phyloP scores from a whole-genome alignment of 192 early-diverging fungal species.

The Phlyctochytrium arcticum region DNA sequence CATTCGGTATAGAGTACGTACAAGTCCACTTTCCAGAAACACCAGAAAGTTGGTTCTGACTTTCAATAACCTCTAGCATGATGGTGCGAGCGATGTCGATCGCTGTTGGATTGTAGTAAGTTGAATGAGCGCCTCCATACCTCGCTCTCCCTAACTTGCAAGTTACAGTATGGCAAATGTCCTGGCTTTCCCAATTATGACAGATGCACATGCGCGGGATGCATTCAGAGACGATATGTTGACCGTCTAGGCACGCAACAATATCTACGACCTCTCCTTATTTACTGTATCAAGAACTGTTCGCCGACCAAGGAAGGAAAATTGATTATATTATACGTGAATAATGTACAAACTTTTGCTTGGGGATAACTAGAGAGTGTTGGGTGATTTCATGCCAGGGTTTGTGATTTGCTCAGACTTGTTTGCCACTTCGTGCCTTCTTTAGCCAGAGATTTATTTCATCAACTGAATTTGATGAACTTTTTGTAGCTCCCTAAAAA shows the following conservation, averaged over 20 bases:
- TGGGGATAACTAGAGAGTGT: not conserved
- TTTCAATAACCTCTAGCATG: constrained; percentile 13
- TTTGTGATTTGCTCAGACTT: constrained; percentile 14
- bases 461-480: not conserved
- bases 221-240: constrained; percentile 9
- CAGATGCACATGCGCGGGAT: not conserved
- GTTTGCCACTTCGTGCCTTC: constrained; percentile 9
- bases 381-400: not conserved
- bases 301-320: too few species aligned
- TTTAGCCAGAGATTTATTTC: constrained; percentile 22
- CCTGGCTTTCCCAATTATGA: constrained; percentile 21
- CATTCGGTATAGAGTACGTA: constrained; percentile 29
- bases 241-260: constrained; percentile 14
- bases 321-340: too few species aligned
- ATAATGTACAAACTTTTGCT: too few species aligned
- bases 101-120: constrained; percentile 27
- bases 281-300: too few species aligned
- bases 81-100: constrained; percentile 31
- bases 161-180: constrained; percentile 22
- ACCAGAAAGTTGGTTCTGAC: not conserved
- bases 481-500: not conserved
- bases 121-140: not conserved
- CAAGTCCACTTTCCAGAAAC: not conserved
- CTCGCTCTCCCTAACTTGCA: not conserved
- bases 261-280: too few species aligned